Percentiles rank a stretch among this genome's conserved stretches.
Evolutionary conservation across 768 basidiomycete species (phyloP).

Genomic region (Suillus weaverae): DNA sequence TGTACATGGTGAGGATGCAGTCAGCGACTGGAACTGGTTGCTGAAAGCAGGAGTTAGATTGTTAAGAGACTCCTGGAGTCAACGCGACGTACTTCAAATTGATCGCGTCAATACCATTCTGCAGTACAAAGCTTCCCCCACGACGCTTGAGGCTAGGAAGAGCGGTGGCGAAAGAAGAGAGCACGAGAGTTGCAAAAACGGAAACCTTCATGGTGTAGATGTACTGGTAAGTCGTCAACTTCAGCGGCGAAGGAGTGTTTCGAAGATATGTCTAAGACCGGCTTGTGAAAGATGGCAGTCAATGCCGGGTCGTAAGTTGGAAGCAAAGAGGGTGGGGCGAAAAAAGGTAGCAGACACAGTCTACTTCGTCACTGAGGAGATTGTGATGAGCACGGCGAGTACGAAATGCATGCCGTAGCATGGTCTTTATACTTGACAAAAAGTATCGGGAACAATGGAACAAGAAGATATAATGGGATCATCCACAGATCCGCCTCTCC

Average conservation of each 20-base stretch:
- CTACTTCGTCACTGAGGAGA: conserved; percentile 9
- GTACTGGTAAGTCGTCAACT: background rate
- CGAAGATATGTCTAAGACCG: conserved; percentile 10
- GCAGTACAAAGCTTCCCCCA: conserved; percentile 27
- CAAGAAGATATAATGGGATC: conserved; percentile 10
- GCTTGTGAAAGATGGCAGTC: conserved; percentile 21
- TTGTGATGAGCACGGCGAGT: background rate
- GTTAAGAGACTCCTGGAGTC: background rate
- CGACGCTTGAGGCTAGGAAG: conserved; percentile 37
- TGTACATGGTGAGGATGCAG: conserved; percentile 34
- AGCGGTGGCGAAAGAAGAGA: conserved; percentile 33
- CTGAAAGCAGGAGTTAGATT: conserved; percentile 16
- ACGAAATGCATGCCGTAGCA: background rate
- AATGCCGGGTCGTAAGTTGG: conserved; percentile 19
- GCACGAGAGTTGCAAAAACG: conserved; percentile 33
- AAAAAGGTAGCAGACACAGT: conserved; percentile 29
- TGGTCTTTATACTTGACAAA: conserved; percentile 20
- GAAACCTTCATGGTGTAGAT: conserved; percentile 39
- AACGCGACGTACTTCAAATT: conserved; percentile 37
- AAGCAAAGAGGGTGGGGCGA: conserved; percentile 14
- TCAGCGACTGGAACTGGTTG: conserved; percentile 21
- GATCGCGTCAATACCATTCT: conserved; percentile 44
- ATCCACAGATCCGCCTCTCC: background rate
- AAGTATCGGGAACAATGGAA: conserved; percentile 19
- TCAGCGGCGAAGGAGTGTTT: background rate